Base-by-base conservation (phyloP, 225 moss, liverwort and hornwort species). In the Sphagnum contortum region DNA sequence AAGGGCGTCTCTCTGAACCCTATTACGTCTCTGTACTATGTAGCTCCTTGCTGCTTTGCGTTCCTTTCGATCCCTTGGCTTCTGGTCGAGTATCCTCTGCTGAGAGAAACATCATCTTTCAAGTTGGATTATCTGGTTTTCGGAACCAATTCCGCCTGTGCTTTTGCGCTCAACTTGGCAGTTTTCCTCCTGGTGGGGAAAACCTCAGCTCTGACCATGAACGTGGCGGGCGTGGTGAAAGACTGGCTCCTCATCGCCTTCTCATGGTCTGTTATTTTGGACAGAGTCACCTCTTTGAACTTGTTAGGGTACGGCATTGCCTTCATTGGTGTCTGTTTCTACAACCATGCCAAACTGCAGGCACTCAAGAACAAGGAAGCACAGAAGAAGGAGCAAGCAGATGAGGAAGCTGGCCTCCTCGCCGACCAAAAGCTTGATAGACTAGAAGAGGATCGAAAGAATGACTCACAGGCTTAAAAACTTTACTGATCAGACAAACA, bases 11-110 rank as follows among this genome's bases (percentile, higher is more conserved):
- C 83, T 69, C 48, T 87, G 76, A 80, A 87, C 60, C 87, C 87
- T 56, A 83, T 87, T 48, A 74, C 73, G 7, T 80, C 83, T 80
- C 83, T 87, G 87, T 87, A 87, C 75, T 87, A 87, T 58, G 83
- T 87, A 64, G 83, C 83, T 70, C 87, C 87, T 66, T 87, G 83
- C 83, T 83, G 87, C 83, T 87, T 64, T 13, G 81, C 74, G 12
- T 62, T 48, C 7, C 44, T 29, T 29, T 45, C 77, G 2, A 0
- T 83, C 3, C 83, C 83, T 3, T 83, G 83, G 83, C 70, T 68
- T 60, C 52, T 83, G 3, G 70, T 80, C 5, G 83, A 83, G 73
- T 83, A 75, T 8, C 83, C 83, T 6, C 74, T 68, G 57, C 83
- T 83, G 48, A 49, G 65, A 3, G 76, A 6, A 9, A 6, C 72